Base-by-base conservation (phyloP, 495 filamentous ascomycete species). In the Glarea lozoyensis region DNA sequence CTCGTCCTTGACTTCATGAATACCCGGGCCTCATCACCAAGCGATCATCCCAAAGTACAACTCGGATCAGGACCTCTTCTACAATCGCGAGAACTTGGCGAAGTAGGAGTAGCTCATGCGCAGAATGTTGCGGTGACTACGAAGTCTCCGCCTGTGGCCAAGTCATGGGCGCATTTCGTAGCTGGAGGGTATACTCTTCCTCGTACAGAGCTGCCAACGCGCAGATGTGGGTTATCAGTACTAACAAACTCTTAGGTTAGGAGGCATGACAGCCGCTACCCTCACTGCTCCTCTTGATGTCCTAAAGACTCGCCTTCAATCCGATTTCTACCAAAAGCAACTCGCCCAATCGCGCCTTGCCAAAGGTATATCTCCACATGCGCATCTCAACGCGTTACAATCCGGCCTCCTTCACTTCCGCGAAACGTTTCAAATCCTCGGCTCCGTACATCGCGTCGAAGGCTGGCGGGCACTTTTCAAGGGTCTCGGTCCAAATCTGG, bases 201-300 rank as follows among this genome's bases (percentile, higher is more conserved):
- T 29, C 67, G 5, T 20, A 5, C 38, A 3, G n/a, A n/a, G n/a
- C n/a, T n/a, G n/a, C n/a, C n/a, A n/a, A n/a, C n/a, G n/a, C n/a
- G n/a, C n/a, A n/a, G n/a, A n/a, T n/a, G n/a, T n/a, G n/a, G n/a
- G n/a, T n/a, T n/a, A n/a, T 22, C 17, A 15, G 9, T 5, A 43
- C 25, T 29, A 37, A n/a, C 5, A 6, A 16, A 7, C 4, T 37
- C n/a, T 41, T 48, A 93, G 88, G 15, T 63, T 86, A 16, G 88
- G 88, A 47, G 88, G 88, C 44, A 89, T 94, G 83, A 86, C 84
- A 13, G 75, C 88, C 10, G 82, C 88, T 3, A 77, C 81, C n/a
- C 63, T 94, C 9, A 95, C 88, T 0, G 84, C 84, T 3, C 88
- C 88, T 4, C 77, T 95, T 35, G 88, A 95, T 56, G 88, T 95